Base-by-base conservation (phyloP, 139 green algal genomes). In the Volvox reticuliferus region DNA sequence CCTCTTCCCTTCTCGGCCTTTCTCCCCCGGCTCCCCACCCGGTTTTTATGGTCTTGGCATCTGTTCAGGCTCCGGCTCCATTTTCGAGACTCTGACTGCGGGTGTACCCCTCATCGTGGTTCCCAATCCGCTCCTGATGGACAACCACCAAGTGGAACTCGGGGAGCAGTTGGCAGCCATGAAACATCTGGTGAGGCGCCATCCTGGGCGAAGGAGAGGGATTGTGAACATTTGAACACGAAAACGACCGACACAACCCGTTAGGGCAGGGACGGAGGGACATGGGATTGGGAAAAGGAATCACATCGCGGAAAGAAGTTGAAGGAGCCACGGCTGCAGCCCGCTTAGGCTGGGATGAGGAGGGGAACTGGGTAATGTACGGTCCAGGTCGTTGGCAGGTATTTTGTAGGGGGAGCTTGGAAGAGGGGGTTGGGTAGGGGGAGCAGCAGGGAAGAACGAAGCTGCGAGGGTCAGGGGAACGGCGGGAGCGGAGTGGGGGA, bases 91-190 rank as follows among this genome's bases (percentile, higher is more conserved):
- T 2, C 93, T 99, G 33, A 83, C 77, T 6, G 83, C 91, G 30
- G 86, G 95, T 33, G 94, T 94, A 71, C 85, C 95, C 17, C 82
- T 98, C 13, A 93, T 99, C 32, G 97, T 96, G 67, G 96, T 99
- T 71, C 97, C 97, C 81, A 99, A 99, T 83, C 89, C 95, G 3
- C 63, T 94, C 44, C 93, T 99, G 35, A 99, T 99, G 97, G 96
- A 96, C 94, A 97, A 98, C 92, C 97, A 98, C 89, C 97, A 98
- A 93, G 95, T 77, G 85, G 50, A 79, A 19, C 33, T 97, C 62
- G 96, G 94, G 12, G 79, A 94, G 50, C 92, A 97, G 84, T 92
- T 98, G 62, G 94, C 94, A 67, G 75, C 35, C 24, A 83, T 94
- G 82, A 81, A 93, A 1, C 88, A 97, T 89, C 86, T 96, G 90